Conservation (phyloP, 148 eudicot genomes). For the Rhododendron vialii region DNA sequence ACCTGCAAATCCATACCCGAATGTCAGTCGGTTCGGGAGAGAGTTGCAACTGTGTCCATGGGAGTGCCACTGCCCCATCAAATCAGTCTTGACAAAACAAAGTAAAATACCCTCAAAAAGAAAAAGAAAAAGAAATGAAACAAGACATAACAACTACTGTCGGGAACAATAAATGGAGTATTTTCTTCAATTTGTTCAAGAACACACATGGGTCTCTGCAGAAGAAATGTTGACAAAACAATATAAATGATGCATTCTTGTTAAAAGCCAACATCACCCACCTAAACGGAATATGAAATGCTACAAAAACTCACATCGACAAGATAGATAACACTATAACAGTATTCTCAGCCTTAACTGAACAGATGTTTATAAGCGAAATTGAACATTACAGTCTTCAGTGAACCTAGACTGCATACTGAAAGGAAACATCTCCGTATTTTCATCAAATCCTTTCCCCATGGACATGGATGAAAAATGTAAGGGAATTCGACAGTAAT, state of each 20-base stretch:
- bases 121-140: background rate
- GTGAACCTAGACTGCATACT: background rate
- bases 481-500: background rate
- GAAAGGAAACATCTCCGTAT: background rate
- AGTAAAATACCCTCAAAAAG: background rate
- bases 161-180: background rate
- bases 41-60: background rate
- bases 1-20: conserved; percentile 13
- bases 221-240: background rate
- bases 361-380: background rate
- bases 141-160: background rate
- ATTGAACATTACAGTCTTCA: background rate
- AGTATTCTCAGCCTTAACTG: background rate
- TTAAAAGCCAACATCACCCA: conserved; percentile 1
- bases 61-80: background rate
- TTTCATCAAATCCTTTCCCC: background rate
- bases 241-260: background rate
- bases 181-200: background rate
- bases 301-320: background rate
- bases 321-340: background rate
- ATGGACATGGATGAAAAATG: background rate
- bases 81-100: background rate
- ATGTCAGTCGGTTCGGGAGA: background rate
- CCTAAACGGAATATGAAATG: background rate
- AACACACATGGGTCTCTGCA: background rate